A percentile compares a stretch with the other conserved stretches of the same genome.
Conservation (phyloP, 163 green algal genomes). For the Chloroidium sp. region DNA sequence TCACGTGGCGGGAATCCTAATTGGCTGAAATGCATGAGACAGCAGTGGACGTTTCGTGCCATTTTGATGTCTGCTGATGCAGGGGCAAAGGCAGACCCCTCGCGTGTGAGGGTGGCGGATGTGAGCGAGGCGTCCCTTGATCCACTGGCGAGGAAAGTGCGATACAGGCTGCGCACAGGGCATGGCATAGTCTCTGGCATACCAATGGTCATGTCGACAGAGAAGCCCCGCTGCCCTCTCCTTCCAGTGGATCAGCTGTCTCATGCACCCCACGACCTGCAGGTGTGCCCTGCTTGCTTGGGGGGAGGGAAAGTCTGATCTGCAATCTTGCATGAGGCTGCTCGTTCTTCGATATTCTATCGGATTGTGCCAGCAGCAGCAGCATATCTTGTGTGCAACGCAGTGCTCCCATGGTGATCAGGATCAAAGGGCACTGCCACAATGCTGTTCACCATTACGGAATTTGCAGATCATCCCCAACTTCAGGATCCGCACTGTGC, state of each 20-base stretch:
- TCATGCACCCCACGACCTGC: constrained; percentile 64
- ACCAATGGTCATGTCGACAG: constrained; percentile 75
- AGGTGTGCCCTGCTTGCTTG: constrained; percentile 34
- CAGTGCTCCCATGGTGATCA: no score
- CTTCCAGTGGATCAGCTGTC: constrained; percentile 46
- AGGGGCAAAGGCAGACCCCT: constrained; percentile 90
- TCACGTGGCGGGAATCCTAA: no score
- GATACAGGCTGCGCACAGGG: constrained; percentile 51
- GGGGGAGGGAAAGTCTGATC: not conserved
- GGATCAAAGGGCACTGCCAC: no score
- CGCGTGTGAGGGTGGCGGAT: constrained; percentile 80
- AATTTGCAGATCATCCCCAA: constrained; percentile 77
- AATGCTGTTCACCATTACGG: no score
- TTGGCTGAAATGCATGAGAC: not conserved
- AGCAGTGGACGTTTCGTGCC: no score
- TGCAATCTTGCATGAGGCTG: not conserved
- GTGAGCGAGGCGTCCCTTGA: constrained; percentile 74
- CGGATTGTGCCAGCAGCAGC: no score
- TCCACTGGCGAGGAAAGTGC: constrained; percentile 73
- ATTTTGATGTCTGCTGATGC: constrained; percentile 12
- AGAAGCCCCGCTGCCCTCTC: constrained; percentile 72
- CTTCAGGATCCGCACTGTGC: constrained; percentile 93
- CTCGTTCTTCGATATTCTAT: no score
- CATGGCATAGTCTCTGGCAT: constrained; percentile 64
- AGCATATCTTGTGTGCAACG: no score